phyloP scores from a whole-genome alignment of 257 asterid species.

The Coffea canephora region DNA sequence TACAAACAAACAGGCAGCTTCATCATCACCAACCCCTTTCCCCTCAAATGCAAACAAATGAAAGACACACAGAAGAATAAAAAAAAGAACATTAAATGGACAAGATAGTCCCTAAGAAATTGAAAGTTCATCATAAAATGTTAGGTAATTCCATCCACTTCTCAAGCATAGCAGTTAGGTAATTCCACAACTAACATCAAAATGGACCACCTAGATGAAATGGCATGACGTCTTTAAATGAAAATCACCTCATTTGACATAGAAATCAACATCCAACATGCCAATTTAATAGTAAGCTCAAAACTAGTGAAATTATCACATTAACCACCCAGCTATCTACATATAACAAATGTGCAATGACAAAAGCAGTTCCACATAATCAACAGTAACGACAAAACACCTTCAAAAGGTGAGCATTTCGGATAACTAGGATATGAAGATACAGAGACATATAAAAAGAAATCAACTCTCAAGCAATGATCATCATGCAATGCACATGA shows the following conservation, averaged over 20 bases:
- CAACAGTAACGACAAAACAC: not conserved
- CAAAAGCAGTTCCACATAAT: not conserved
- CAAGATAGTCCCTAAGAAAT: not conserved
- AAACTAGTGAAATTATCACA: too few species aligned
- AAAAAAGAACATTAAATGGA: not conserved
- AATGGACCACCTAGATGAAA: not conserved
- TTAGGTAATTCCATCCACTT: too few species aligned
- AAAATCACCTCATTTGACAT: not conserved
- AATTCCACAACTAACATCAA: not conserved
- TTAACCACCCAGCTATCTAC: not conserved
- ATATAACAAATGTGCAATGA: not conserved
- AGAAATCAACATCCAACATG: not conserved
- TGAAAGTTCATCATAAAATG: not conserved
- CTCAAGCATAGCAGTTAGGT: too few species aligned
- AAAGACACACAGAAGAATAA: too few species aligned
- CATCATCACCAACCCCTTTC: not conserved
- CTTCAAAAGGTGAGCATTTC: not conserved
- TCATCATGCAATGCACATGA: not conserved
- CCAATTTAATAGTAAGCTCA: not conserved
- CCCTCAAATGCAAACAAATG: not conserved
- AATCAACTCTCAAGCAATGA: not conserved
- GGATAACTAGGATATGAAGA: not conserved
- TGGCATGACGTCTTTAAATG: not conserved
- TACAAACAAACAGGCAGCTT: not conserved
- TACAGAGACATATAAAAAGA: not conserved